These are phyloP conservation scores for Tetrahymena malaccensis DNA, from an alignment of 73 alveolate species.

Conservation along the genomic window DNA sequence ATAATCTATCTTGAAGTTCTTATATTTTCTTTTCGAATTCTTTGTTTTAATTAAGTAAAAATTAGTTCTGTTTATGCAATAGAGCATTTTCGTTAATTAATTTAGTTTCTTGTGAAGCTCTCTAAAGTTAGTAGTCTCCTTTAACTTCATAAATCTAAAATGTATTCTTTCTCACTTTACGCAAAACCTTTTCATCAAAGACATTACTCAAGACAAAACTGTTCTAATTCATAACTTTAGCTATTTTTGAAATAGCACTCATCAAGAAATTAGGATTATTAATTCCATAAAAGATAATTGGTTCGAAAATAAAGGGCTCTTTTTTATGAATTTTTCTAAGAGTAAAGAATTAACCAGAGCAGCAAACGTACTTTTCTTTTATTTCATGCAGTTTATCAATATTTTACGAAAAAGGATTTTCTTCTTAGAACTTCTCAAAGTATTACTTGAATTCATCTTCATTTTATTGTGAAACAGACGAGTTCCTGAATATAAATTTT, in stretches of 20 bases:
- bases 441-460: background rate
- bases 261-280: background rate
- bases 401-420: background rate
- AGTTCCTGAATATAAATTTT: background rate
- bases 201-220: background rate
- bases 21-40: background rate
- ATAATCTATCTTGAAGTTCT: background rate
- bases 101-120: background rate
- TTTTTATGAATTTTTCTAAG: background rate
- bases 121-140: background rate
- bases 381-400: background rate
- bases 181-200: background rate
- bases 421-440: background rate
- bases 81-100: background rate
- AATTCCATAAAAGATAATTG: background rate
- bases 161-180: background rate
- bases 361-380: background rate
- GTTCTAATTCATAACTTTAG: background rate
- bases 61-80: background rate
- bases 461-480: background rate
- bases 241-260: background rate
- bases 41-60: background rate
- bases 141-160: background rate
- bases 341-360: background rate
- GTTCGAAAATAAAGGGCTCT: background rate